Conservation (phyloP, 192 early-diverging fungal genomes). For the Mortierella hygrophila region DNA sequence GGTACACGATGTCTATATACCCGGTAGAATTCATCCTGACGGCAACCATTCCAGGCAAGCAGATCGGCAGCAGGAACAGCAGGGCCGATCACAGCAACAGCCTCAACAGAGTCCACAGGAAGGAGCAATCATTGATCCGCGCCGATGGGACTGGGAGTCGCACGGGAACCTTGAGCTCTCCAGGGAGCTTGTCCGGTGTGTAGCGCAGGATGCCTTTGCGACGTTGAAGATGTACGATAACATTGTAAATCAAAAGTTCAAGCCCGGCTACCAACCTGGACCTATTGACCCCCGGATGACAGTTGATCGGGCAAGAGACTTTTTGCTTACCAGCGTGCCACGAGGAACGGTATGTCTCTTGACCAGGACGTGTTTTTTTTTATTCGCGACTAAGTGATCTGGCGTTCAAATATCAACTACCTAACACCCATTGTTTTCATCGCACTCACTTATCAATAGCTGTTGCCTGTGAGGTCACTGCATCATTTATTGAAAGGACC, state of each 20-base stretch:
- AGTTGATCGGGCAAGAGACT: constrained; percentile 15
- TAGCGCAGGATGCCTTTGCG: constrained; percentile 46
- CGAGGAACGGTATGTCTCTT: constrained; percentile 35
- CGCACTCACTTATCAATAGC: neutral
- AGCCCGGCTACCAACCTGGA: constrained; percentile 22
- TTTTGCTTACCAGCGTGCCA: constrained; percentile 37
- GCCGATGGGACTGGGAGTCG: constrained; percentile 53
- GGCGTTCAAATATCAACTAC: neutral
- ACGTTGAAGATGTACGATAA: constrained; percentile 34
- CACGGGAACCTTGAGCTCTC: constrained; percentile 35
- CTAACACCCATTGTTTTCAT: neutral
- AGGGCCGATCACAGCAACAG: constrained; percentile 3
- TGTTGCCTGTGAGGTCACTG: constrained; percentile 35
- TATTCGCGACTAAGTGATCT: neutral
- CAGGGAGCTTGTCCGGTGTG: constrained; percentile 40
- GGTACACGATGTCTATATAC: constrained; percentile 42
- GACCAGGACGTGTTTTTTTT: neutral
- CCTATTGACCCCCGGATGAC: neutral
- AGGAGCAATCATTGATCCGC: constrained; percentile 35
- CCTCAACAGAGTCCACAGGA: neutral
- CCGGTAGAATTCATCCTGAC: constrained; percentile 27
- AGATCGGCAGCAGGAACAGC: neutral
- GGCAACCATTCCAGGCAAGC: neutral
- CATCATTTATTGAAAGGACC: constrained; percentile 47
- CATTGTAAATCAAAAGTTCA: constrained; percentile 29